phyloP scores from a whole-genome alignment of 768 basidiomycete genomes.

The Cyclocybe aegerita region DNA sequence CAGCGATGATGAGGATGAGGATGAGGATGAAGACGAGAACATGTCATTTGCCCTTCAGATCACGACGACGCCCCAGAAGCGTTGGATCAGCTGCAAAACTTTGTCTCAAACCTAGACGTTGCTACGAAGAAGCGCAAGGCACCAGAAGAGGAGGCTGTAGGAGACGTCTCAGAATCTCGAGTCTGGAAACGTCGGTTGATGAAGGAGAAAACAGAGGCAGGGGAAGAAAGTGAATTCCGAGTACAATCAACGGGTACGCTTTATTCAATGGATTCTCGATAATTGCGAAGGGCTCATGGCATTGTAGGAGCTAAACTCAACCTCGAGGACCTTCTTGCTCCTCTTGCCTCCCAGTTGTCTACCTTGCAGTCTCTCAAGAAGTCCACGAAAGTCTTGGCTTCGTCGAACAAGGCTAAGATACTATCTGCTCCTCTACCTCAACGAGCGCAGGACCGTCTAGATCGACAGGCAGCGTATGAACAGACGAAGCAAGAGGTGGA shows the following conservation, averaged over 20 bases:
- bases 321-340: slow-evolving; percentile 75
- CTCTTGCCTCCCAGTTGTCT: slow-evolving; percentile 64
- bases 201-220: slow-evolving; percentile 74
- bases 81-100: slow-evolving; percentile 67
- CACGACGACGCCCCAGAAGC: slow-evolving; percentile 56
- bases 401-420: slow-evolving; percentile 54
- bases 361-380: slow-evolving; percentile 67
- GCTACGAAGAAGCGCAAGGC: slow-evolving; percentile 71
- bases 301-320: slow-evolving; percentile 53
- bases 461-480: slow-evolving; percentile 93
- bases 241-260: slow-evolving; percentile 48
- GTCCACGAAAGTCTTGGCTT: slow-evolving; percentile 61
- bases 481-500: slow-evolving; percentile 89
- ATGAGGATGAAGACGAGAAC: slow-evolving; percentile 43
- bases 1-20: slow-evolving; percentile 36
- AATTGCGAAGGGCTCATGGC: slow-evolving; percentile 3
- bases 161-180: slow-evolving; percentile 20
- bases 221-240: slow-evolving; percentile 80
- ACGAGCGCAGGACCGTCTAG: slow-evolving; percentile 84
- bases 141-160: slow-evolving; percentile 32
- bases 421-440: slow-evolving; percentile 85
- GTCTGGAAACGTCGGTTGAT: slow-evolving; percentile 60
- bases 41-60: slow-evolving; percentile 45
- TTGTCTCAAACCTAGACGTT: slow-evolving; percentile 68
- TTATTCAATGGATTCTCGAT: neutral